phyloP scores from a whole-genome alignment of 495 filamentous ascomycete species.

The Penicillium steckii region DNA sequence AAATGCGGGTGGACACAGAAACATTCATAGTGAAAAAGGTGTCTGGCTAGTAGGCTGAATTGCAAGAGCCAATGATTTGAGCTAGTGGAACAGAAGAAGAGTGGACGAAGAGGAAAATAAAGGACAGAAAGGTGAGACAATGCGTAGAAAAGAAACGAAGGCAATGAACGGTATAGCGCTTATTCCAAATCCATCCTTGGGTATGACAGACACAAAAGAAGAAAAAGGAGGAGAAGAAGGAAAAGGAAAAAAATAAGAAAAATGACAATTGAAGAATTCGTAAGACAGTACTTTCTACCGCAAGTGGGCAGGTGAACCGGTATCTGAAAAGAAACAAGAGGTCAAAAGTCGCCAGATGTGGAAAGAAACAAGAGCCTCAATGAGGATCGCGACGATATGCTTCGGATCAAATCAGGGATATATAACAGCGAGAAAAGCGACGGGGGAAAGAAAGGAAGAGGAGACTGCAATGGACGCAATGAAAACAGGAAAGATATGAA shows the following conservation, averaged over 20 bases:
- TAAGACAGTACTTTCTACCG: constrained; percentile 6
- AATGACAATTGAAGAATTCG: neutral
- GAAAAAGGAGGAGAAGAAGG: constrained; percentile 2
- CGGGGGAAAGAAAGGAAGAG: constrained; percentile 8
- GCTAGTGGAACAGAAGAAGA: constrained; percentile 8
- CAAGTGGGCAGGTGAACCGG: constrained; percentile 8
- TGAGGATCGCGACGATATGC: constrained; percentile 26
- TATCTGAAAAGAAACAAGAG: neutral
- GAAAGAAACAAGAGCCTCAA: constrained; percentile 16
- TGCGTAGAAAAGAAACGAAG: neutral
- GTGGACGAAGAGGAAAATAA: neutral
- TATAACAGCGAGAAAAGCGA: constrained; percentile 23
- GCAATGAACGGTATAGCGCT: neutral
- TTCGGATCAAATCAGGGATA: constrained; percentile 34
- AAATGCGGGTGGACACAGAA: constrained; percentile 3
- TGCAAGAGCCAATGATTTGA: neutral
- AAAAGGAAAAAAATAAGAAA: constrained; percentile 3
- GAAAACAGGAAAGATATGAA: constrained; percentile 18
- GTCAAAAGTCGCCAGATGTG: constrained; percentile 12
- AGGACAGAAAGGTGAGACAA: neutral
- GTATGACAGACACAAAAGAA: constrained; percentile 6
- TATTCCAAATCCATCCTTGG: neutral
- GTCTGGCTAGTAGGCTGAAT: neutral
- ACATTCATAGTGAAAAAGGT: constrained; percentile 17
- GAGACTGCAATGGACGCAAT: constrained; percentile 13